phyloP scores from a whole-genome alignment of 2,329 filamentous ascomycete species.

The Setomelanomma holmii region DNA sequence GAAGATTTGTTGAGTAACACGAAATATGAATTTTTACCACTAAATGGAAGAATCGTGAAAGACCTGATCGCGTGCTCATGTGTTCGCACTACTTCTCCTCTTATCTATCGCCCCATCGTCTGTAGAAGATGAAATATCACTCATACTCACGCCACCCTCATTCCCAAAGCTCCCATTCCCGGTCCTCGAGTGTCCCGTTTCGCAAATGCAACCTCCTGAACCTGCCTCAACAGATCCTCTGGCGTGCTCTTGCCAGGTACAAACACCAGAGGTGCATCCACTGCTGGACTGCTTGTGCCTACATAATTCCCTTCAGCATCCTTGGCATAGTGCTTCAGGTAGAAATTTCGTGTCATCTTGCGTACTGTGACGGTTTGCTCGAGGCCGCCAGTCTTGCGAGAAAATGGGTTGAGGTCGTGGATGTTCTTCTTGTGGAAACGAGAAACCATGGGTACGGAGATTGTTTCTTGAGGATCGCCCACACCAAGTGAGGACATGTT shows the following conservation, averaged over 20 bases:
- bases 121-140: too few species aligned
- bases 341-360: constrained; percentile 30
- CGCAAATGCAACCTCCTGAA: constrained; percentile 32
- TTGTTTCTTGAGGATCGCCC: constrained; percentile 17
- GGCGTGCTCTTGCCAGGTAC: constrained; percentile 36
- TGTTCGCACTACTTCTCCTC: too few species aligned
- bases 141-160: too few species aligned
- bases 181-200: constrained; percentile 17
- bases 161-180: constrained; percentile 17
- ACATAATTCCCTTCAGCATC: constrained; percentile 37
- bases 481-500: constrained; percentile 7
- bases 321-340: constrained; percentile 40
- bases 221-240: constrained; percentile 36
- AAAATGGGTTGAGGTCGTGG: constrained; percentile 22
- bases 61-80: too few species aligned
- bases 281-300: constrained; percentile 29
- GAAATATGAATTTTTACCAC: too few species aligned
- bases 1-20: too few species aligned
- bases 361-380: constrained; percentile 11
- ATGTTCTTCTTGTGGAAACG: constrained; percentile 12
- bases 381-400: constrained; percentile 9
- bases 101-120: too few species aligned
- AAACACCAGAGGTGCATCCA: constrained; percentile 36
- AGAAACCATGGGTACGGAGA: constrained; percentile 18
- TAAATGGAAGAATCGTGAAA: too few species aligned